Evolutionary conservation across 1,284 basidiomycete species (phyloP).

Genomic region (Ganoderma boninense): DNA sequence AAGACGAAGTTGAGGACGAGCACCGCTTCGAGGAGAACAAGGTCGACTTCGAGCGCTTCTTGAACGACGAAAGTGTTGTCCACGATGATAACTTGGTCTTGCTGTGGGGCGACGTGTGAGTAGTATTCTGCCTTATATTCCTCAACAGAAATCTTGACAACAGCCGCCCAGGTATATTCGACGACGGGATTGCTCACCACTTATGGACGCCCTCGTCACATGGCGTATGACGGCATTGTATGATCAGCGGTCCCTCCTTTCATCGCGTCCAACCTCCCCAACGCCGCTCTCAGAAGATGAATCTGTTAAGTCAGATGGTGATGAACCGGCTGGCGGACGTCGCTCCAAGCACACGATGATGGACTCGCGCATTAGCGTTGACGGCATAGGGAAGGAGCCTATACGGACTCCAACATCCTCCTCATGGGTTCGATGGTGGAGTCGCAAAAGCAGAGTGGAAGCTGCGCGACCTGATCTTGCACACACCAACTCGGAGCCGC

Average conservation of each 20-base stretch:
- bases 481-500: constrained; percentile 36
- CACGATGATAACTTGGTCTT: constrained; percentile 68
- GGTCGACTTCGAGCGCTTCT: constrained; percentile 62
- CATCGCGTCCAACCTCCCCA: constrained; percentile 44
- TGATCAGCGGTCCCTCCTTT: constrained; percentile 38
- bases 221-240: constrained; percentile 65
- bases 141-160: background rate
- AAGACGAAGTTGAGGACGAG: constrained; percentile 60
- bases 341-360: constrained; percentile 27
- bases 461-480: constrained; percentile 36
- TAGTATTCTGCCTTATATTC: constrained; percentile 14
- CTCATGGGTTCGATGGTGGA: constrained; percentile 84
- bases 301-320: constrained; percentile 36
- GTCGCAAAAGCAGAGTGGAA: constrained; percentile 55
- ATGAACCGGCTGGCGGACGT: constrained; percentile 44
- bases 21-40: constrained; percentile 61
- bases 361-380: constrained; percentile 19
- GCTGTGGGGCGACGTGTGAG: constrained; percentile 70
- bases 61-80: constrained; percentile 63
- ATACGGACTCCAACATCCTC: constrained; percentile 60
- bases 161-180: constrained; percentile 62
- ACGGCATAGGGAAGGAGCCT: constrained; percentile 45
- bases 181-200: constrained; percentile 65
- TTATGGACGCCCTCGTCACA: constrained; percentile 69
- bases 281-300: constrained; percentile 39